Evolutionary conservation across 305 asterid genomes (phyloP), one percentile per base, ranked within the genome.

Genomic region (Plantago rigida): DNA sequence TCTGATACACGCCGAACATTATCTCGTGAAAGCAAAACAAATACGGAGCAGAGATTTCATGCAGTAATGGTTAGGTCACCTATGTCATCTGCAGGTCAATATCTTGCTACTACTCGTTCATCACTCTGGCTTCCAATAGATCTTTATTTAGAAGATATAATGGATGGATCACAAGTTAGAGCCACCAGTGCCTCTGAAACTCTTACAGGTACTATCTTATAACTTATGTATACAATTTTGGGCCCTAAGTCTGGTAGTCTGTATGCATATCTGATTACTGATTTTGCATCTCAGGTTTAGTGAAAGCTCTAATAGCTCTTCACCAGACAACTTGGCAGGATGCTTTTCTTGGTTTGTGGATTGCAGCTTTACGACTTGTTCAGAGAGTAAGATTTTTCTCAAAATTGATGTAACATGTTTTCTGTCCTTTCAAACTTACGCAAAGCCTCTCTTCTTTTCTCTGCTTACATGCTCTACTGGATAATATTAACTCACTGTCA

Each of bases 91-190:
- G 72, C 82, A 51, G 80, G 82, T 66, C 88, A 81, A 56, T 76
- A 69, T 67, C 76, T 75, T 70, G 88, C 86, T 63, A 68, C 81
- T 66, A 68, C 75, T 70, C 80, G 65, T 66, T 84, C 99, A 13
- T 75, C 83, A 26, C 86, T 75, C 68, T 92, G 99, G 99, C 86
- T 88, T 75, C 90, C 99, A 36, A 72, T 92, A 69, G 96, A 92
- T 79, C 72, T 92, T 58, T 92, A 83, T 81, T 77, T 92, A 65
- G 99, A 86, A 80, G 95, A 92, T 78, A 61, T 78, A 60, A 82
- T 88, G 87, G 94, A 86, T 69, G 96, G 95, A 72, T 64, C 80
- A 69, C 96, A 79, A 79, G 93, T 86, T 64, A 79, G 78, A 48
- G 85, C 86, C 73, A 84, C 89, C 66, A 81, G 95, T 69, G 87